Evolutionary conservation across 1,139 yeast genomes (phyloP), one percentile per base, ranked within the genome.

Genomic region (Hyphopichia fennica): DNA sequence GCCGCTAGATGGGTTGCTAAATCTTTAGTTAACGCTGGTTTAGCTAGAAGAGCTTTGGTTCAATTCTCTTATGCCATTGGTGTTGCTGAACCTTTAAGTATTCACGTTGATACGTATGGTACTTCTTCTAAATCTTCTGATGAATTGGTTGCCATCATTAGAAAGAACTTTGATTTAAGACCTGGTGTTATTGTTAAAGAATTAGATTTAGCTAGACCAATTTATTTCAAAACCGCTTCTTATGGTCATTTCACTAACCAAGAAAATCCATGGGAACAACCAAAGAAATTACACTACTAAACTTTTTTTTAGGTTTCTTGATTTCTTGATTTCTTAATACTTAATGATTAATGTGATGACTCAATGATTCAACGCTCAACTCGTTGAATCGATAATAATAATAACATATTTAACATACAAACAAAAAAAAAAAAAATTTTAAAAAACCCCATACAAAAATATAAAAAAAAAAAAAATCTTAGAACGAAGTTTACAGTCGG

Each of bases 1-100:
- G 98, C 99, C 64, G 99, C 99, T 60, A 90, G 99, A 81, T 95
- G 99, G 99, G 97, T 93, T 60, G 99, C 99, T 70, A 93, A 93
- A 81, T 93, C 99, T 47, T 82, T 93, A 62, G 95, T 93, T 54
- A 78, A 81, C 59, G 96, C 99, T 53, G 95, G 95, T 54, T 81
- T 95, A 61, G 96, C 97, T 62, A 87, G 88, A 77, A 90, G 99
- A 79, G 96, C 93, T 51, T 83, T 93, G 63, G 99, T 93, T 50
- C 99, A 93, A 79, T 89, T 90, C 77, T 93, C 99, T 42, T 93
- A 93, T 71, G 99, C 99, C 66, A 93, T 93, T 71, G 99, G 99
- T 87, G 97, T 93, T 61, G 98, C 99, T 61, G 98, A 95, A 77
- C 99, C 99, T 65, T 84, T 95, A 68, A 89, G 97, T 43, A 86